phyloP scores from a whole-genome alignment of 176 grass and related monocot species.

The Oryza officinalis region DNA sequence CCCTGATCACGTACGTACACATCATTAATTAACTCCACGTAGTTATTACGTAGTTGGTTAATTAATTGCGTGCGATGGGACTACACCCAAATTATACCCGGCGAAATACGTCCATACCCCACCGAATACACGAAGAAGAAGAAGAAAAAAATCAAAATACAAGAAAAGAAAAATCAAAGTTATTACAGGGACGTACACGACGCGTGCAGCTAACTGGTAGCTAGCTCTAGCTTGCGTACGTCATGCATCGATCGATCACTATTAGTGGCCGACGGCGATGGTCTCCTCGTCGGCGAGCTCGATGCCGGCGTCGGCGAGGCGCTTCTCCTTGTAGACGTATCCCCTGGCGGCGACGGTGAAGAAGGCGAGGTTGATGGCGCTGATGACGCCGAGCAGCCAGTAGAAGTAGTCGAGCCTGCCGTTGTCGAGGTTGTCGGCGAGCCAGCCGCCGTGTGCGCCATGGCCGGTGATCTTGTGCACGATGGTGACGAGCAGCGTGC shows the following conservation, averaged over 20 bases:
- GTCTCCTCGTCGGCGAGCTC: constrained; percentile 71
- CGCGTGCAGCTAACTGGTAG: not conserved
- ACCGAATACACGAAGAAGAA: constrained; percentile 24
- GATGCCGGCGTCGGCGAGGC: constrained; percentile 52
- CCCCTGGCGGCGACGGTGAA: constrained; percentile 64
- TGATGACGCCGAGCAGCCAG: constrained; percentile 72
- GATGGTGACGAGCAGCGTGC: constrained; percentile 73
- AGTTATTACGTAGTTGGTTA: not conserved
- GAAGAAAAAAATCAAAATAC: constrained; percentile 11
- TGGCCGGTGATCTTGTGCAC: constrained; percentile 62
- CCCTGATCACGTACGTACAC: constrained; percentile 20
- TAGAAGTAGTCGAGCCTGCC: constrained; percentile 94
- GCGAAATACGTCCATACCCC: constrained; percentile 40
- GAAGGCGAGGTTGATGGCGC: constrained; percentile 47
- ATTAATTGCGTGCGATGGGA: not conserved
- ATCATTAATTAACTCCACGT: constrained; percentile 21
- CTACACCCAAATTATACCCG: not conserved
- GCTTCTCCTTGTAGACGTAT: constrained; percentile 89
- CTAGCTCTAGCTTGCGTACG: not conserved
- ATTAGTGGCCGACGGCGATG: constrained; percentile 43
- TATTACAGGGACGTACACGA: not conserved
- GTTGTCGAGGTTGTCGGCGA: constrained; percentile 71
- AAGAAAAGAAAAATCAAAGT: not conserved
- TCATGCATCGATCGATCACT: not conserved
- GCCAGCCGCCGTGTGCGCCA: constrained; percentile 48